A percentile compares a stretch with the other conserved stretches of the same genome.
phyloP scores from a whole-genome alignment of 441 rosid species.

The Populus tomentosa region DNA sequence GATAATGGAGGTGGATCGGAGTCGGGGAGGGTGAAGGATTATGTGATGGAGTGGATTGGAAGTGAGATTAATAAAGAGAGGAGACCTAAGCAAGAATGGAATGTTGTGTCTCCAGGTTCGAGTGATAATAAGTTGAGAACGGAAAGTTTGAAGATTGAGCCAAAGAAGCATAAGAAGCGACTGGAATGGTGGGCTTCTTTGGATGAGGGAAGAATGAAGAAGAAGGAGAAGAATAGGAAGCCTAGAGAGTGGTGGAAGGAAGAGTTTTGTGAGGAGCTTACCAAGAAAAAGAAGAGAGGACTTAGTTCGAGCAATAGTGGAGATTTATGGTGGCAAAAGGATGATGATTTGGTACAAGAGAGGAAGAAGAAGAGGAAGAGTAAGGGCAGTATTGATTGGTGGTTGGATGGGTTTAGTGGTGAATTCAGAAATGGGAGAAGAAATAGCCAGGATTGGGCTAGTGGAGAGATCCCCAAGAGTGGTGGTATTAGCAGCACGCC shows the following conservation, averaged over 20 bases:
- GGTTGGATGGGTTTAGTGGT: constrained; percentile 74
- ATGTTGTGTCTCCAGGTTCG: constrained; percentile 24
- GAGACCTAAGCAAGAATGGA: constrained; percentile 55
- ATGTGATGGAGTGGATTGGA: constrained; percentile 94
- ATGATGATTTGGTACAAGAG: constrained; percentile 38
- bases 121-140: constrained; percentile 24
- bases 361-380: constrained; percentile 45
- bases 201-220: constrained; percentile 24
- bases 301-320: constrained; percentile 31
- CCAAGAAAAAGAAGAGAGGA: constrained; percentile 56
- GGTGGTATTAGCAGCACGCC: constrained; percentile 86
- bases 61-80: constrained; percentile 79
- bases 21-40: constrained; percentile 80
- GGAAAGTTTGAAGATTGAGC: constrained; percentile 31
- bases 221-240: constrained; percentile 50
- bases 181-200: constrained; percentile 34
- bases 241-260: constrained; percentile 98
- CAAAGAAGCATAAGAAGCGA: constrained; percentile 29
- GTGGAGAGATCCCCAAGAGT: constrained; percentile 69
- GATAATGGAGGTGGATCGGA: too few relatives aligned
- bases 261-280: constrained; percentile 81
- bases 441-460: constrained; percentile 63
- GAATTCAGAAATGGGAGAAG: constrained; percentile 50
- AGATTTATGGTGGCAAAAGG: constrained; percentile 73
- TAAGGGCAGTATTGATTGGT: constrained; percentile 66